phyloP scores from a whole-genome alignment of 2,329 filamentous ascomycete genomes.

The Claviceps pazoutovae region DNA sequence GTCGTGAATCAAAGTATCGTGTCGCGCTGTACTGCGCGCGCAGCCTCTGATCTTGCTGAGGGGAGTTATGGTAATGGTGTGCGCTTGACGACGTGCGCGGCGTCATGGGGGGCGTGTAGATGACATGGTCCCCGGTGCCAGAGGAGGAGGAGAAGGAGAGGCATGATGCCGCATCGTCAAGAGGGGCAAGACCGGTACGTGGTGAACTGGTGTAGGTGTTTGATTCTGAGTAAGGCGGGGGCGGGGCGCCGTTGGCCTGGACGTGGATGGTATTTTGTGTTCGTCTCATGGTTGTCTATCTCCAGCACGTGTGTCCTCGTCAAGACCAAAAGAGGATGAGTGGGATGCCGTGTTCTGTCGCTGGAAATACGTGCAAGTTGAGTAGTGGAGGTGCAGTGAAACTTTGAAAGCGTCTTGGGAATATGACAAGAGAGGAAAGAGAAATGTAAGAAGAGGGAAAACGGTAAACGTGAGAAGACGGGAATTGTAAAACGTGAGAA shows the following conservation, averaged over 20 bases:
- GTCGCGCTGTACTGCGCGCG: constrained; percentile 8
- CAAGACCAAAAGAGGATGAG: no score
- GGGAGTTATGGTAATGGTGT: not conserved
- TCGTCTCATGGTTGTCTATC: constrained; percentile 7
- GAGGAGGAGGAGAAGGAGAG: constrained; percentile 20
- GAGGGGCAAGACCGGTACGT: constrained; percentile 12
- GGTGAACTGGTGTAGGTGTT: constrained; percentile 34
- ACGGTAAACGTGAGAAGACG: not conserved
- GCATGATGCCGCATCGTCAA: constrained; percentile 22
- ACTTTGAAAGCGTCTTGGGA: no score
- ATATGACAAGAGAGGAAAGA: not conserved
- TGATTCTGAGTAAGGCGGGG: constrained; percentile 42
- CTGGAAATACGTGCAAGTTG: no score
- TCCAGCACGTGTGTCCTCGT: no score
- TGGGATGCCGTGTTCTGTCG: no score
- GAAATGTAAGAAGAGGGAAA: not conserved
- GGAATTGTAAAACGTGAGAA: not conserved
- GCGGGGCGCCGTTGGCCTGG: constrained; percentile 5
- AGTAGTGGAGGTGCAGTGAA: no score
- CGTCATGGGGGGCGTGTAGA: constrained; percentile 35
- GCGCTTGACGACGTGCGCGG: constrained; percentile 20
- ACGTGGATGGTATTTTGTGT: constrained; percentile 9
- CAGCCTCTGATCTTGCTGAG: not conserved
- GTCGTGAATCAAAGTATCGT: constrained; percentile 33
- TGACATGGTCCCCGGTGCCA: constrained; percentile 28